Evolutionary conservation across 2,329 filamentous ascomycete species (phyloP).

Genomic region (Trichoderma atroviride): DNA sequence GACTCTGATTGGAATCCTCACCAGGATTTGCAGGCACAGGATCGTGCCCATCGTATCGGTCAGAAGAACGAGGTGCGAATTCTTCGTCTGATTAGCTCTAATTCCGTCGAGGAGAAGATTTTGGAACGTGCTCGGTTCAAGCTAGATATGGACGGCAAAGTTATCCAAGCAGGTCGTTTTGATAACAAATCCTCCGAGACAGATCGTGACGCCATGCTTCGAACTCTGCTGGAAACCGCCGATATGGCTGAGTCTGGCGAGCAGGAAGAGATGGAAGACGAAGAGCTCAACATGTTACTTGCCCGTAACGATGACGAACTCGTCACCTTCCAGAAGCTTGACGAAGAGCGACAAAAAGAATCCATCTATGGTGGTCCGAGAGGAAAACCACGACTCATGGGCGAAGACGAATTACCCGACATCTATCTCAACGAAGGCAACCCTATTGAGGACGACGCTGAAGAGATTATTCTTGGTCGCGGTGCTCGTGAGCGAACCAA

Average conservation of each 20-base stretch:
- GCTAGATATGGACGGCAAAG: slow-evolving; percentile 98
- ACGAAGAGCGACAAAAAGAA: slow-evolving; percentile 69
- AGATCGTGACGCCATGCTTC: slow-evolving; percentile 94
- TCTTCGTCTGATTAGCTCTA: slow-evolving; percentile 90
- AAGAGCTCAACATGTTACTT: slow-evolving; percentile 93
- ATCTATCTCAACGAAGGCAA: slow-evolving; percentile 90
- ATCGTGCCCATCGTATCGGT: slow-evolving; percentile 99
- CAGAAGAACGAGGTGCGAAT: slow-evolving; percentile 99
- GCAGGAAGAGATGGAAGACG: slow-evolving; percentile 97
- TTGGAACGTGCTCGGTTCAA: slow-evolving; percentile 96
- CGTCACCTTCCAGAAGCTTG: slow-evolving; percentile 75
- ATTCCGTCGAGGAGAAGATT: slow-evolving; percentile 98
- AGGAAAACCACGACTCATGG: slow-evolving; percentile 76
- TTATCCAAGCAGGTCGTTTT: slow-evolving; percentile 98
- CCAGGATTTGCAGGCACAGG: slow-evolving; percentile 97
- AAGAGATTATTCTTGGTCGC: slow-evolving; percentile 76
- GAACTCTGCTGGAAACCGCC: slow-evolving; percentile 86
- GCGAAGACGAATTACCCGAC: slow-evolving; percentile 85
- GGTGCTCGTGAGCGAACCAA: slow-evolving; percentile 93
- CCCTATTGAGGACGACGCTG: slow-evolving; percentile 75
- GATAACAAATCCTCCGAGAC: slow-evolving; percentile 99
- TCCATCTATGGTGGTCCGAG: slow-evolving; percentile 73
- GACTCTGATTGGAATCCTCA: slow-evolving; percentile 99
- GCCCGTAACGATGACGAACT: slow-evolving; percentile 85
- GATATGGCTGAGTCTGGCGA: slow-evolving; percentile 70